A percentile compares a stretch with the other conserved stretches of the same genome.
Evolutionary conservation across 1,284 basidiomycete species (phyloP).

Genomic region (Cystobasidiaceae sp.): DNA sequence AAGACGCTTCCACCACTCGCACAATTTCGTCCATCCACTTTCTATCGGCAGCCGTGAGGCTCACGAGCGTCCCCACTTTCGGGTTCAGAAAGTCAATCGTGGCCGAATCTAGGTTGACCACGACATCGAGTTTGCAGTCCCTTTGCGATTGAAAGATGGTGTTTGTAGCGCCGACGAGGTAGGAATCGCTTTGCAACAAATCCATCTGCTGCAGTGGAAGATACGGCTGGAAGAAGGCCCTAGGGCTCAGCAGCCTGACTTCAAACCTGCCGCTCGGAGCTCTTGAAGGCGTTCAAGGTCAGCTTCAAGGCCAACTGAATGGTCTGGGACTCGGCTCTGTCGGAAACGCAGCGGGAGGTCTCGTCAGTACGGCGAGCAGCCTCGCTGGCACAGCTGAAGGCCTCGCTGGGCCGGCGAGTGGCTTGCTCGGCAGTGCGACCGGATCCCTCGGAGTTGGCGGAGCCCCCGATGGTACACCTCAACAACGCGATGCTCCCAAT

Average conservation of each 20-base stretch:
- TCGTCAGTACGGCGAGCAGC: not conserved
- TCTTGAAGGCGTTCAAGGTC: not conserved
- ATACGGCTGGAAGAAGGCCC: constrained; percentile 89
- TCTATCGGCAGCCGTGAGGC: constrained; percentile 83
- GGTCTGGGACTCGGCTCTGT: not conserved
- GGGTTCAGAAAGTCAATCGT: constrained; percentile 78
- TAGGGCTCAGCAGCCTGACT: too few relatives aligned
- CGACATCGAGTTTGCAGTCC: constrained; percentile 71
- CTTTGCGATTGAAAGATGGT: constrained; percentile 90
- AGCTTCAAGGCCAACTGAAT: too few relatives aligned
- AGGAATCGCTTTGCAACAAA: constrained; percentile 68
- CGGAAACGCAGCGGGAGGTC: not conserved
- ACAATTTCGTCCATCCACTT: constrained; percentile 90
- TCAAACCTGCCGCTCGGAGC: too few relatives aligned
- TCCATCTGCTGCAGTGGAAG: constrained; percentile 93
- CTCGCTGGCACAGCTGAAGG: not conserved
- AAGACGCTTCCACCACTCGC: constrained; percentile 72
- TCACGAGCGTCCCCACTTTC: constrained; percentile 67
- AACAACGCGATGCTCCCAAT: not conserved
- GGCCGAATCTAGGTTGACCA: constrained; percentile 86
- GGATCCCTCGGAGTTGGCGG: not conserved
- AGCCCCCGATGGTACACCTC: too few relatives aligned
- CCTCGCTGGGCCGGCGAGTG: not conserved
- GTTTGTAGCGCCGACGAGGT: constrained; percentile 86
- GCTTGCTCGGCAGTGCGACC: not conserved